These are phyloP conservation scores for Erigeron canadensis DNA, from an alignment of 129 eudicot species.

Conservation along the genomic window DNA sequence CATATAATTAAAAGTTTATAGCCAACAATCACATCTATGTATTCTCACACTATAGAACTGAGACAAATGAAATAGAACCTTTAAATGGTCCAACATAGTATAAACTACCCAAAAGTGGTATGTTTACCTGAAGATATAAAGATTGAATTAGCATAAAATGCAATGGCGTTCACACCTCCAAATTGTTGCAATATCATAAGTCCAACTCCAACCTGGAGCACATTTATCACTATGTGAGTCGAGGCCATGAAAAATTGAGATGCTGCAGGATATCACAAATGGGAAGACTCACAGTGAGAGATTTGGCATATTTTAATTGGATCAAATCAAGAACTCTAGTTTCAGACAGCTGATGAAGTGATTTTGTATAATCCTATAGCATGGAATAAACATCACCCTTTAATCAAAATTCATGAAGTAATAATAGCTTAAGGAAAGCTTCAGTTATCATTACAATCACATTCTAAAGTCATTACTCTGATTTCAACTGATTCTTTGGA, in stretches of 20 bases:
- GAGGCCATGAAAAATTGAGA: not conserved
- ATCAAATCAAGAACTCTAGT: constrained; percentile 52
- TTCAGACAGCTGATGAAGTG: constrained; percentile 49
- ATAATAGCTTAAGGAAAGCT: not conserved
- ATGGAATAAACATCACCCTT: not conserved
- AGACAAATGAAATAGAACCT: too few species aligned
- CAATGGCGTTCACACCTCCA: constrained; percentile 76
- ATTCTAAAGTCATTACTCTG: constrained; percentile 36
- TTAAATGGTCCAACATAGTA: too few species aligned
- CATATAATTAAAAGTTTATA: not conserved
- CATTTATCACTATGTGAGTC: not conserved
- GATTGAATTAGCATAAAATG: constrained; percentile 71
- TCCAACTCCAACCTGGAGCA: constrained; percentile 68
- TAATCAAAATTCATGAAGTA: not conserved
- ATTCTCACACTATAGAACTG: too few species aligned
- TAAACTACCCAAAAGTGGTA: too few species aligned
- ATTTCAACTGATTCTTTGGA: constrained; percentile 72
- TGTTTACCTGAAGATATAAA: constrained; percentile 71
- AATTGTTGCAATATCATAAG: constrained; percentile 82
- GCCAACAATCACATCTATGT: too few species aligned
- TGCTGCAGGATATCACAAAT: not conserved
- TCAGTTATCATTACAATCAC: not conserved
- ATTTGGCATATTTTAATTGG: constrained; percentile 63
- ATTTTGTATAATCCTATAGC: constrained; percentile 77
- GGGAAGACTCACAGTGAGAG: constrained; percentile 58